These are phyloP conservation scores for Phialemonium atrogriseum DNA, from an alignment of 2,329 filamentous ascomycete genomes.

Conservation along the genomic window DNA sequence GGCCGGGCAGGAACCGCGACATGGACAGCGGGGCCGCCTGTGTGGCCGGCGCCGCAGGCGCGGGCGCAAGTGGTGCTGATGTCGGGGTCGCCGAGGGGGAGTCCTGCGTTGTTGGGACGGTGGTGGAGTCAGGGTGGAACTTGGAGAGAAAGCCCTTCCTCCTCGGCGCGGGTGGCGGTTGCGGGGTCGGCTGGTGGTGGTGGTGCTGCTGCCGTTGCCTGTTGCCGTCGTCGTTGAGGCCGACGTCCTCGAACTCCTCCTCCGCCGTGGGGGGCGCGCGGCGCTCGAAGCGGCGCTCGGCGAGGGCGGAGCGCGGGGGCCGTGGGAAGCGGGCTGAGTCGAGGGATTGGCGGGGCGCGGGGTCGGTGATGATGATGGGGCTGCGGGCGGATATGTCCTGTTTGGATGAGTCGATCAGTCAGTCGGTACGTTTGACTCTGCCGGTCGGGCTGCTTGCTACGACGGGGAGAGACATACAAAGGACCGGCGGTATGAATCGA, in stretches of 20 bases:
- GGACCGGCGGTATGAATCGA: conserved; percentile 91
- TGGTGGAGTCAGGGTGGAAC: conserved; percentile 65
- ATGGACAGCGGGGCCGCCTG: conserved; percentile 32
- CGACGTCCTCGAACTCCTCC: conserved; percentile 84
- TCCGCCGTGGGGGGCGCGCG: conserved; percentile 57
- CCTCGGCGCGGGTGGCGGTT: conserved; percentile 39
- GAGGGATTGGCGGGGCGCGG: conserved; percentile 65
- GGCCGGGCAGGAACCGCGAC: conserved; percentile 57
- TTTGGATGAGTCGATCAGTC: conserved; percentile 1
- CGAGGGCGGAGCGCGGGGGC: conserved; percentile 52
- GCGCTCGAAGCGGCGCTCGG: conserved; percentile 47
- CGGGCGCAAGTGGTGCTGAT: conserved; percentile 25
- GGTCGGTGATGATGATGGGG: conserved; percentile 55
- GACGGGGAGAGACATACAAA: conserved; percentile 56
- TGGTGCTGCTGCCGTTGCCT: conserved; percentile 39
- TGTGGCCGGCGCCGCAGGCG: conserved; percentile 10
- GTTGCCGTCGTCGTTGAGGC: conserved; percentile 61
- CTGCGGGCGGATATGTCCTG: conserved; percentile 89
- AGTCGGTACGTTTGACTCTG: neutral
- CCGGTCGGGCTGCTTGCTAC: neutral
- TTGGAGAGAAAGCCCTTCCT: conserved; percentile 75
- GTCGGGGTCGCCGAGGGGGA: conserved; percentile 3
- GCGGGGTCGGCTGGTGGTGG: conserved; percentile 24
- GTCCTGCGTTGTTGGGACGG: too few species aligned
- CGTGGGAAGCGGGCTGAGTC: conserved; percentile 64